These are phyloP conservation scores for Fomitopsis serialis DNA, from an alignment of 768 basidiomycete genomes.

Conservation along the genomic window DNA sequence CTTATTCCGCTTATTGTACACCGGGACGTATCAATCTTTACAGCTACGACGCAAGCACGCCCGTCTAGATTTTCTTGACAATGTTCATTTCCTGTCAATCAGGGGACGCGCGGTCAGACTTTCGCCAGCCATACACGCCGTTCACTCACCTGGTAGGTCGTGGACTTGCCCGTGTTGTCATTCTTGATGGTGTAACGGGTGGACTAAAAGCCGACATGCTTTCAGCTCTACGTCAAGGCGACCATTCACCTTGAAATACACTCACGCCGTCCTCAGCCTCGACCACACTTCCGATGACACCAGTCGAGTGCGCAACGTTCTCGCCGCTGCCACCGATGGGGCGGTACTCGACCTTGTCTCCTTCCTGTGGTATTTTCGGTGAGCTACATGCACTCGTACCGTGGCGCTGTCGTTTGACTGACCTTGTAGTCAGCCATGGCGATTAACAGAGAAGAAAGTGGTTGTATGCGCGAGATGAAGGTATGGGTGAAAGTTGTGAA, in stretches of 20 bases:
- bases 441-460: background rate
- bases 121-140: background rate
- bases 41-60: no score
- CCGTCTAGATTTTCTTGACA: constrained; percentile 20
- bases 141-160: constrained; percentile 29
- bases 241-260: background rate
- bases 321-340: constrained; percentile 34
- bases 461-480: background rate
- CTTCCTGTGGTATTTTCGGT: constrained; percentile 20
- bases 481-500: background rate
- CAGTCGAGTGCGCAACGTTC: constrained; percentile 34
- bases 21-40: no score
- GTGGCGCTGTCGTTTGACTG: background rate
- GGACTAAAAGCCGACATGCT: constrained; percentile 16
- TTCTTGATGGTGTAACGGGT: constrained; percentile 35
- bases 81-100: constrained; percentile 32
- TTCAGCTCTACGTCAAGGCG: background rate
- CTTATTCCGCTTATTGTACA: no score
- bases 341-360: constrained; percentile 40
- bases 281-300: constrained; percentile 28
- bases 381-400: background rate
- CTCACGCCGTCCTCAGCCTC: constrained; percentile 29
- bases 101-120: background rate
- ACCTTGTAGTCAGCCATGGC: constrained; percentile 6
- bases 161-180: constrained; percentile 36